phyloP scores from a whole-genome alignment of 352 stramenopile species.

The Pythium plurisporium region DNA sequence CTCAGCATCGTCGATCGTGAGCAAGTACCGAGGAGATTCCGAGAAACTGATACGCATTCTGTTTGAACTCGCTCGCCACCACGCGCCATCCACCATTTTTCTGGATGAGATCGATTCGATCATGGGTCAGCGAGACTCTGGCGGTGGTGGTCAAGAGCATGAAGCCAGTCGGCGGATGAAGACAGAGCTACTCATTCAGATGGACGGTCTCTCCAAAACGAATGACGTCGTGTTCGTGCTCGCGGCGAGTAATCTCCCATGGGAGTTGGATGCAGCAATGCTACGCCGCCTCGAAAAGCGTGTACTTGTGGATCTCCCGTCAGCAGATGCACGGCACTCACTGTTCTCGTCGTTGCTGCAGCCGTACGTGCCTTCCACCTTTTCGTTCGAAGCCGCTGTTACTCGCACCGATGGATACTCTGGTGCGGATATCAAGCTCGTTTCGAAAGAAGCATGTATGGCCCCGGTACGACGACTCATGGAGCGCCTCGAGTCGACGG shows the following conservation, averaged over 20 bases:
- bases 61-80: slow-evolving; percentile 77
- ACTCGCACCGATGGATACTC: slow-evolving; percentile 68
- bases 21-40: slow-evolving; percentile 82
- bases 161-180: slow-evolving; percentile 86
- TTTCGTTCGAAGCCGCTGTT: slow-evolving; percentile 51
- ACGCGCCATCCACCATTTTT: slow-evolving; percentile 85
- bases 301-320: slow-evolving; percentile 73
- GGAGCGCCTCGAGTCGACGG: slow-evolving; percentile 45
- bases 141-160: slow-evolving; percentile 70
- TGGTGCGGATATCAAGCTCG: slow-evolving; percentile 80
- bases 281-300: slow-evolving; percentile 79
- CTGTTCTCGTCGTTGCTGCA: slow-evolving; percentile 59
- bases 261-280: slow-evolving; percentile 79
- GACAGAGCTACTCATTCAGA: slow-evolving; percentile 84
- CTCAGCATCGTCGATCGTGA: slow-evolving; percentile 82
- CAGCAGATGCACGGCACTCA: slow-evolving; percentile 42
- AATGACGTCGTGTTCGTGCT: slow-evolving; percentile 82
- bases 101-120: slow-evolving; percentile 88
- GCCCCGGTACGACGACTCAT: slow-evolving; percentile 71
- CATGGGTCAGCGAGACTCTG: slow-evolving; percentile 83
- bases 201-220: slow-evolving; percentile 80
- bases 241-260: slow-evolving; percentile 77
- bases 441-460: slow-evolving; percentile 85
- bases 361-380: slow-evolving; percentile 49
- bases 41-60: slow-evolving; percentile 86